Base-by-base conservation (phyloP, 1,284 basidiomycete species). In the Malassezia caprae region DNA sequence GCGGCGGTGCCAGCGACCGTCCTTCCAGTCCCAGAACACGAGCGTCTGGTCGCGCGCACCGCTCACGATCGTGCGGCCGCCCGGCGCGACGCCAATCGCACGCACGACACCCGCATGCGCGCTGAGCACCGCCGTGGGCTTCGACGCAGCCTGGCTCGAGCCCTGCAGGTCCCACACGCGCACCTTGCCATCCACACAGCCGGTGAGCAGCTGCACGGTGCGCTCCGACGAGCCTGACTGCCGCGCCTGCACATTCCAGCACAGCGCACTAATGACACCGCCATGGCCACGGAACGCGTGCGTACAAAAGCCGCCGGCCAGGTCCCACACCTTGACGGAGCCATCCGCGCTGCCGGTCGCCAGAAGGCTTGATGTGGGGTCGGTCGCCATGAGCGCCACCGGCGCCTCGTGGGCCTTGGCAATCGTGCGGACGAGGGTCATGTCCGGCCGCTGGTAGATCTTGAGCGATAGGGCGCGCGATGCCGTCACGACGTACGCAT, bases 301-400 rank as follows among this genome's bases (percentile, higher is more conserved):
- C 0, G 94, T 99, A 37, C 88, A 83, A 74, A 85, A 91, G 8
- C 90, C 93, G 17, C 84, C 83, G 3, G 80, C 77, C 42, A 93
- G 82, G 73, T 96, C 87, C 90, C 90, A 98, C 8, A 99, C 87
- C 79, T 96, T 96, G 53, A 96, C 93, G 19, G 88, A 82, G 13
- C 94, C 93, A 67, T 98, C 94, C 4, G 90, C 88, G 8, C 90
- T 87, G 0, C 91, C 94, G 7, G 93, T 94, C 1, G 94, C 93
- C 58, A 98, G 81, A 55, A 96, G 84, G 0, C 86, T 85, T 1
- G 84, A 88, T 24, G 87, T 90, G n/a, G 85, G 88, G 78, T 86
- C 93, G 24, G 83, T 77, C 55, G 80, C 81, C 61, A 71, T 65
- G 52, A 94, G 84, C 66, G 96, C 90, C 44, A 96, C 86, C 17